These are phyloP conservation scores for Phytophthora kernoviae DNA, from an alignment of 352 stramenopile species.

Conservation along the genomic window DNA sequence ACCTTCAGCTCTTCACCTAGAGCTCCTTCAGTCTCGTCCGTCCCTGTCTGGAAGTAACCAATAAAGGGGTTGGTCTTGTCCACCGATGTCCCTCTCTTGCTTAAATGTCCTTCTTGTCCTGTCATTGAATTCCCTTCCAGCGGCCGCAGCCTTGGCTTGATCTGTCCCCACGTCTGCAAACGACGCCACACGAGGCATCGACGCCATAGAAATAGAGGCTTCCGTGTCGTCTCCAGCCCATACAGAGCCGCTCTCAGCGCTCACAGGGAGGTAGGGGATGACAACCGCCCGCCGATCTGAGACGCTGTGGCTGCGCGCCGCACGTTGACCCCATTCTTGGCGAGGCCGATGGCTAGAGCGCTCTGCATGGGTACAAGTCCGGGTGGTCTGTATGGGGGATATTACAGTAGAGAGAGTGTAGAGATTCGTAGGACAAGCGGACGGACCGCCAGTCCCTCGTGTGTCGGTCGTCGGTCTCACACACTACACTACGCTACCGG, in stretches of 20 bases:
- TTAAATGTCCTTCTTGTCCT: conserved; percentile 36
- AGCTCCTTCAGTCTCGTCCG: conserved; percentile 25
- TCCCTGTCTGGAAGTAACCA: conserved; percentile 79
- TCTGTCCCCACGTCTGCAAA: conserved; percentile 7
- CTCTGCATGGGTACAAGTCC: conserved; percentile 49
- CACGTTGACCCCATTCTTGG: conserved; percentile 73
- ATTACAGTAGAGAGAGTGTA: no score
- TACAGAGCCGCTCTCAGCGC: conserved; percentile 6
- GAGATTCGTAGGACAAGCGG: not conserved
- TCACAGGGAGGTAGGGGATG: conserved; percentile 40
- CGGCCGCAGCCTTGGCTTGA: conserved; percentile 14
- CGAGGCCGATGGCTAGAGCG: conserved; percentile 55
- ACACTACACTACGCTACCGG: no score
- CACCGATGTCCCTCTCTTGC: conserved; percentile 55
- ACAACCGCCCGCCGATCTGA: conserved; percentile 52
- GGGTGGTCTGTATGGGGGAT: conserved; percentile 6
- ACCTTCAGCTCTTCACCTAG: conserved; percentile 4
- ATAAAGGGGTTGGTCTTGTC: conserved; percentile 91
- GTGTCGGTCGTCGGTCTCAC: not conserved
- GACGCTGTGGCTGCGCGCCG: conserved; percentile 66
- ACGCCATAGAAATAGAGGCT: conserved; percentile 4
- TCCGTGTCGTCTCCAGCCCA: conserved; percentile 18
- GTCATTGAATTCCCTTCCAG: conserved; percentile 6
- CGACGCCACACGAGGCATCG: conserved; percentile 28
- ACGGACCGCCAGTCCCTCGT: conserved; percentile 9